Percentiles rank a stretch among this genome's conserved stretches.
These are phyloP conservation scores for Plantago coronopus DNA, from an alignment of 305 asterid species.

Conservation along the genomic window DNA sequence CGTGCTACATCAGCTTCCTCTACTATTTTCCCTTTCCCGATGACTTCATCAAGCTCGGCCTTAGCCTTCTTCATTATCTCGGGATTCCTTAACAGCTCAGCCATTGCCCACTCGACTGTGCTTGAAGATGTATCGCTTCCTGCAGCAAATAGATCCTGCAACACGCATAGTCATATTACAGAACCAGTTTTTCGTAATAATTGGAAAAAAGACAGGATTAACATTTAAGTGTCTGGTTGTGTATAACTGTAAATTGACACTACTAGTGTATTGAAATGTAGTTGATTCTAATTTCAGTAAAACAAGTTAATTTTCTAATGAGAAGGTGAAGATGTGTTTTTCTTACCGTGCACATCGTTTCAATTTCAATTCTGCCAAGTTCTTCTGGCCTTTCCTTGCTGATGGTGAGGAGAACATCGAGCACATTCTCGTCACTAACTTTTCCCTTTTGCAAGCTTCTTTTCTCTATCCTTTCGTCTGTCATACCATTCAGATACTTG, in stretches of 20 bases:
- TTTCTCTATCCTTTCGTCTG: slow-evolving; percentile 1
- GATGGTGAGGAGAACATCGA: slow-evolving; percentile 6
- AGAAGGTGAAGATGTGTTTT: too few species aligned
- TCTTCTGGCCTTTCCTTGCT: not conserved
- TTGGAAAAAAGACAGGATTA: too few species aligned
- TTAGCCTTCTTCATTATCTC: slow-evolving; percentile 1
- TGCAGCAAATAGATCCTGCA: slow-evolving; percentile 5
- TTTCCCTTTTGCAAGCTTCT: not conserved
- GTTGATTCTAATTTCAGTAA: too few species aligned
- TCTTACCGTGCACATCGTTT: not conserved
- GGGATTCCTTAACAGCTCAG: not conserved
- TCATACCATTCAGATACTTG: not conserved
- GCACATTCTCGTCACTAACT: not conserved
- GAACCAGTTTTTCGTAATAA: not conserved
- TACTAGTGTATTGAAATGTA: too few species aligned
- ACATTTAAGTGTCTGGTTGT: too few species aligned
- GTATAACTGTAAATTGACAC: too few species aligned
- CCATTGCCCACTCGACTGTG: slow-evolving; percentile 6
- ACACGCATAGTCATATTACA: not conserved
- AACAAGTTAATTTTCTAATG: too few species aligned
- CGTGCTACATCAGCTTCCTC: not conserved
- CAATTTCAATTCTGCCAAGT: slow-evolving; percentile 3
- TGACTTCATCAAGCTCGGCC: not conserved
- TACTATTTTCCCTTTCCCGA: not conserved
- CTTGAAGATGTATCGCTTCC: slow-evolving; percentile 6